Base-by-base conservation (phyloP, 2,329 filamentous ascomycete genomes). In the Fusarium abutilonis region DNA sequence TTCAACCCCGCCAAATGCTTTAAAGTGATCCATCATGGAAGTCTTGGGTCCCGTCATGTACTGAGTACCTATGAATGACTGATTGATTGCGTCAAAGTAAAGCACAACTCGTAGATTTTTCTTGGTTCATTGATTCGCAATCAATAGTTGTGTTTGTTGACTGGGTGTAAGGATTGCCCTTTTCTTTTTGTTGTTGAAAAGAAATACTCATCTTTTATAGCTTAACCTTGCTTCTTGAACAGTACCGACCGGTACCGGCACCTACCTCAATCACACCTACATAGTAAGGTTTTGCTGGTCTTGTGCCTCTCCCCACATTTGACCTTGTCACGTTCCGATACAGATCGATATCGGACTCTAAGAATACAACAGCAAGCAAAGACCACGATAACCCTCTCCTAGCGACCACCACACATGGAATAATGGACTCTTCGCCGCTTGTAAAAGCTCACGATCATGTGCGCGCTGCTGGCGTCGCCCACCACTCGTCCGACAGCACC, bases 401-500 rank as follows among this genome's bases (percentile, higher is more conserved):
- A 35, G 5, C n/a, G 5, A 14, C 39, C 10, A 15, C 9, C 21
- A 11, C 42, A 10, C 42, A 69, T 60, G 63, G 57, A 52, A 71
- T 14, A 45, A 79, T 79, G 77, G 77, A 79, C 31, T 70, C 72
- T 4, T 76, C 77, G 9, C 74, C 77, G 31, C 68, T 78, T 45
- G 66, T 72, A 34, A 74, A 94, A 86, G 94, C 93, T 62, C 92
- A 97, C 77, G 89, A 94, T 68, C 93, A 97, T 78, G 93, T 92
- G 46, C 88, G 89, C 70, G 93, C 91, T 71, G 93, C 91, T 71
- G 93, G 94, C 39, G 88, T 91, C 21, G 83, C 88, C 52, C 88
- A 83, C 21, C 87, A 93, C 71, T 88, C 90, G 41, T 82, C 82
- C 52, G 88, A 95, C 73, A 91, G 91, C 52, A 89, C 89, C 7